Base-by-base conservation (phyloP, 805 yeast genomes). In the Ogataea wickerhamii region DNA sequence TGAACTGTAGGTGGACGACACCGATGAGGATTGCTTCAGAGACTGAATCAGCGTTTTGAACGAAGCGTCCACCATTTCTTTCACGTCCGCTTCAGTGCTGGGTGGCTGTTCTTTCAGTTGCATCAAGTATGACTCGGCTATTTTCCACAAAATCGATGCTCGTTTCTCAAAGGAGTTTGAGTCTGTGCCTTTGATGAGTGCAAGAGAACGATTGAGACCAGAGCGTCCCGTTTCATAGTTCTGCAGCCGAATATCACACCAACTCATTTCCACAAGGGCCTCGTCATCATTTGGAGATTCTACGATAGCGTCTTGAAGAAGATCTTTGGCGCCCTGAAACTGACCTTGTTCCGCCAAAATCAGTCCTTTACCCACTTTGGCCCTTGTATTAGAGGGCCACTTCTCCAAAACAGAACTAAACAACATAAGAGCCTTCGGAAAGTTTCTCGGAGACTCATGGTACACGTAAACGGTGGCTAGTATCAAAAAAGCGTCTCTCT, bases 391-490 rank as follows among this genome's bases (percentile, higher is more conserved):
- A 0, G 58, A 47, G 0, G 65, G 64, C 40, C 63, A 66, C 3
- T 51, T 52, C 13, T 44, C 46, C 18, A 87, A 65, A 3, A 88
- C 76, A 18, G 68, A 64, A 25, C 83, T 82, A 58, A 82, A 93
- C 12, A 88, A 59, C 34, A 76, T 76, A 20, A 82, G 55, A 0
- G 98, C 98, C 18, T 80, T 69, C 2, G 75, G 68, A 53, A 77
- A 87, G 60, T 91, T 85, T 59, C 87, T 87, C 8, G 98, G 98
- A 0, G 97, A 84, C 57, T 91, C 96, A 53, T 80, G 74, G 54
- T 86, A 82, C 0, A 95, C 85, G 54, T 88, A 86, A 1, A 83
- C 72, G 0, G 80, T 74, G 0, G 93, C 98, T 38, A 86, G 67
- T 18, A 76, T 68, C 25, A 87, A 71, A 6, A 82, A 67, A 17